phyloP scores from a whole-genome alignment of 495 filamentous ascomycete genomes.

The Neurospora sp. region DNA sequence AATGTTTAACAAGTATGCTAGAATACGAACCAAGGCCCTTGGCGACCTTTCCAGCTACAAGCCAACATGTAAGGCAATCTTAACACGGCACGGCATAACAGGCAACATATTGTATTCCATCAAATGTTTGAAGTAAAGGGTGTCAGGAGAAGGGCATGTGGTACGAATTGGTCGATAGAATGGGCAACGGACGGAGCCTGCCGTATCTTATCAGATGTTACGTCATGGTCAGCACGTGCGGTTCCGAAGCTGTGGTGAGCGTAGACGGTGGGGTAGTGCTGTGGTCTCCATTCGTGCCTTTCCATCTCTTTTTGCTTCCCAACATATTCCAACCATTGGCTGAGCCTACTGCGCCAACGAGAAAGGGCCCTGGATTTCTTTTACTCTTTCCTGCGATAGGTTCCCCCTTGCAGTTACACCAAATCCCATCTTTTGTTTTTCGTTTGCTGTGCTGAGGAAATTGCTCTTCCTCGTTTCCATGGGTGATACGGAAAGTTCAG shows the following conservation, averaged over 20 bases:
- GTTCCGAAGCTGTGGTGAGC: background rate
- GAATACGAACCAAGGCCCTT: background rate
- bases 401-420: background rate
- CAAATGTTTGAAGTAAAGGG: background rate
- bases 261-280: background rate
- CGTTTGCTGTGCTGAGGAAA: background rate
- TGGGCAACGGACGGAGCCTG: background rate
- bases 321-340: background rate
- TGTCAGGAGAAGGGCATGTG: background rate
- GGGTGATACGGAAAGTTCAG: background rate
- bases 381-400: background rate
- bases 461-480: background rate
- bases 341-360: background rate
- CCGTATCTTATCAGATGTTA: background rate
- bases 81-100: background rate
- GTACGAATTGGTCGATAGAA: background rate
- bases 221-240: background rate
- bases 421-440: background rate
- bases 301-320: background rate
- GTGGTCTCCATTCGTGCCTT: background rate
- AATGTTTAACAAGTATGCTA: background rate
- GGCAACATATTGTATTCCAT: background rate
- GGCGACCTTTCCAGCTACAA: background rate
- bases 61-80: background rate
- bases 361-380: background rate